Evolutionary conservation across 192 early-diverging fungal species (phyloP), one percentile per base, ranked within the genome.

Genomic region (Haplosporangium gracile): DNA sequence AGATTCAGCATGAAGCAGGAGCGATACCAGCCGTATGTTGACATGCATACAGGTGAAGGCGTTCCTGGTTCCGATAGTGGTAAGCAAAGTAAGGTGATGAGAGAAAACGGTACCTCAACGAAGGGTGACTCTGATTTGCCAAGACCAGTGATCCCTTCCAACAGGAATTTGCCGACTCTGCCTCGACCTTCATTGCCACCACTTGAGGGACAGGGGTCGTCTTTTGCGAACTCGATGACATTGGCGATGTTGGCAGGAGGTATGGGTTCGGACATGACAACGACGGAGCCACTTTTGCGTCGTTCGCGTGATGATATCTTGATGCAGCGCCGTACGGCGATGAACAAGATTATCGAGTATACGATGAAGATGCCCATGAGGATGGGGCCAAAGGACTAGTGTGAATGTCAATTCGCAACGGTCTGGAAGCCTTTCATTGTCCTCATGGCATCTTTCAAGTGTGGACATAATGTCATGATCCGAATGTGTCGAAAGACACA

Each of bases 341-440:
- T 74, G 18, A 72, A 73, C 20, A 65, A 51, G 55, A 74, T 68
- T 53, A 71, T 72, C 38, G 80, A 72, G 49, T 76, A 60, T 22
- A 70, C 74, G 26, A 72, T 53, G 80, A 75, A 32, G 26, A 57
- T 71, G 80, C 74, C 53, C n/a, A 75, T 68, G 79, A 60, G 68
- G 78, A 57, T 73, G 42, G 71, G 70, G 38, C 22, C 40, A 26
- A 40, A 38, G 70, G 40, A 71, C 70, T 40, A 71, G 70, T 13
- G 60, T 32, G 26, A 29, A 65, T 65, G 9, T 32, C 29, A 26
- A 65, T 65, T 29, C 32, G n/a, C 26, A 65, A 65, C 13, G n/a
- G 60, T 65, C 60, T 65, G 60, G 60, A 65, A 65, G 60, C 11
- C 60, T 32, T 32, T 34, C 9, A 32, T 13, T 60, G 55, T 34